Conservation (phyloP, 805 yeast genomes). For the Novakomyces olei region DNA sequence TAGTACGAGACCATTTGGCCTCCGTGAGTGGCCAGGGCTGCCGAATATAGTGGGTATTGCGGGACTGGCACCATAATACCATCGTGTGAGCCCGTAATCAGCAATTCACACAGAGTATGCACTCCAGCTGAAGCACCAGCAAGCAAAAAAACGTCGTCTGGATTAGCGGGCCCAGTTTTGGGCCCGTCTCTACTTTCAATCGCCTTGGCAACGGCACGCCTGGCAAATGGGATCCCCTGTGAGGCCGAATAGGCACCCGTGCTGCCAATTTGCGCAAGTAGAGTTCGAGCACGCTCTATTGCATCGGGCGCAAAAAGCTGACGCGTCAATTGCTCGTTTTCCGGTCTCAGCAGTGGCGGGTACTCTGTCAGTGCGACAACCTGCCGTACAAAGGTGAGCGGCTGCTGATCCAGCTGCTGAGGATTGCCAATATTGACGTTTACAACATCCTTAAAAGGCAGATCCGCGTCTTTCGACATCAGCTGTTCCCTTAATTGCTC, state of each 20-base stretch:
- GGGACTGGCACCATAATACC: constrained; percentile 89
- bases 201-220: constrained; percentile 63
- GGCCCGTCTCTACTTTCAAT: constrained; percentile 21
- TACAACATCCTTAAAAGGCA: constrained; percentile 61
- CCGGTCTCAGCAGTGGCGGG: constrained; percentile 36
- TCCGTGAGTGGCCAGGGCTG: constrained; percentile 68
- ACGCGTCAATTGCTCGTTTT: constrained; percentile 13
- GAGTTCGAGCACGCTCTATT: constrained; percentile 38
- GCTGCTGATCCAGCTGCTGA: constrained; percentile 85
- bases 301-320: constrained; percentile 40
- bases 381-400: constrained; percentile 86
- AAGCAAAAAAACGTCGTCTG: constrained; percentile 62
- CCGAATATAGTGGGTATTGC: constrained; percentile 92
- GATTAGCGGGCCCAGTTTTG: constrained; percentile 44
- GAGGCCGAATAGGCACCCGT: constrained; percentile 92
- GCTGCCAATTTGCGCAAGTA: constrained; percentile 47
- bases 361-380: constrained; percentile 69
- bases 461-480: constrained; percentile 29
- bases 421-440: constrained; percentile 95
- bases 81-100: constrained; percentile 43
- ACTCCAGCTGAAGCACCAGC: constrained; percentile 94
- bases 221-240: constrained; percentile 55
- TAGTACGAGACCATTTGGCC: constrained; percentile 72
- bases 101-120: constrained; percentile 45
- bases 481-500: constrained; percentile 52